Base-by-base conservation (phyloP, 116 monocot genomes). In the Phalaenopsis hybrid region DNA sequence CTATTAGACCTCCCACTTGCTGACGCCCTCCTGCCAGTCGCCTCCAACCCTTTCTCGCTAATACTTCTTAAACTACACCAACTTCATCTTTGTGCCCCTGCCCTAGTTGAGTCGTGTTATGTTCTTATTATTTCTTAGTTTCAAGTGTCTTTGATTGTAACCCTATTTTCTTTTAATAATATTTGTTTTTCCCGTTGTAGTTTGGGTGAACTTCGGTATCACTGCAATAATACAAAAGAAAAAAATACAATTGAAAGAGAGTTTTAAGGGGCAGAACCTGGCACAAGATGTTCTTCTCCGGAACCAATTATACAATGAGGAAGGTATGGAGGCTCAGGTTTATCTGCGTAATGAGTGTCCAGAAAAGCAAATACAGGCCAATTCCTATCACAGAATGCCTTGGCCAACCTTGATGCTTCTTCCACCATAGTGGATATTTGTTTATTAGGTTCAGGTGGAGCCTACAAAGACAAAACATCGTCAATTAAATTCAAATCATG, bases 251-350 rank as follows among this genome's bases (percentile, higher is more conserved):
- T n/a, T 76, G 31, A 51, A 55, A 55, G 55, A 55, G 57, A 69
- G 7, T 43, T 28, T 41, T 33, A 79, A 45, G 6, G 50, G 46
- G 13, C 50, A 75, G 31, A 82, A 93, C 97, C 97, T 78, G 98
- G 98, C 43, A 99, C 92, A 49, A 99, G 78, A 51, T 95, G 85
- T 81, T 90, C 98, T 86, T 94, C 94, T 0, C 92, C 98, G 0
- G 94, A 57, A 33, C 98, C 98, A 73, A 95, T 79, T 16, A 95
- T 93, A 80, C 98, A 95, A 88, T 99, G 98, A 55, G 98, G 98
- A 5, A 95, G 98, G 82, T 91, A 98, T 33, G 98, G 98, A 37
- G 79, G 89, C 77, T 99, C 98, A 17, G 93, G 95, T 73, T 92
- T 94, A 73, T 91, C 91, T 1, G 92, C 86, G 49, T 83, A 79